Conservation (phyloP, 75 land plant species). For the Ceratopteris richardii region DNA sequence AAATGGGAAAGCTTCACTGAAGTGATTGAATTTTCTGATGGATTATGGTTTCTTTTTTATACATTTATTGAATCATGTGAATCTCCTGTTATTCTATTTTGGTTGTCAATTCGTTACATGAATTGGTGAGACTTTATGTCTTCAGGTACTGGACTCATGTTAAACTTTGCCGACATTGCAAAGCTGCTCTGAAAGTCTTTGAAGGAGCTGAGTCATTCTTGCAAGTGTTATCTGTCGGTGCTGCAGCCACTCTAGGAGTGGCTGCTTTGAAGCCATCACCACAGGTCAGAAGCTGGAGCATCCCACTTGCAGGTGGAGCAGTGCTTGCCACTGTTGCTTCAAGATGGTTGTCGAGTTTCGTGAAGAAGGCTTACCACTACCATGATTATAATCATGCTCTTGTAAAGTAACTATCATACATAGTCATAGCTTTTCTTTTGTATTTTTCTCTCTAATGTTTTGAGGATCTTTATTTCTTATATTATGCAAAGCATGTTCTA, state of each 20-base stretch:
- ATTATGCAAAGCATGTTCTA: no score
- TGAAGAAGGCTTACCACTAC: constrained; percentile 71
- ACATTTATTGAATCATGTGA: no score
- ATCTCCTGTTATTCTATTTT: no score
- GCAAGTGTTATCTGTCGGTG: constrained; percentile 44
- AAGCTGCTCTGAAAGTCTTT: constrained; percentile 41
- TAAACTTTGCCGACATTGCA: constrained; percentile 60
- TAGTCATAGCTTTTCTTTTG: no score
- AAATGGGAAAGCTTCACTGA: no score
- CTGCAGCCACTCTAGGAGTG: constrained; percentile 52
- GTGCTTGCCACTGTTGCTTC: constrained; percentile 49
- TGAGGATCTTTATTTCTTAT: no score
- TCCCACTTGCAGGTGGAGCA: constrained; percentile 35
- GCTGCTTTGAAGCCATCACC: constrained; percentile 27
- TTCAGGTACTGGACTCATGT: constrained; percentile 80
- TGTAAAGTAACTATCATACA: constrained; percentile 8
- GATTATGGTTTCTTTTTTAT: no score
- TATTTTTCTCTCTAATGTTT: no score
- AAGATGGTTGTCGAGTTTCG: constrained; percentile 62
- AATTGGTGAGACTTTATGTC: background rate
- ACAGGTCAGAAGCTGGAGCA: constrained; percentile 10
- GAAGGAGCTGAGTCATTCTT: constrained; percentile 41
- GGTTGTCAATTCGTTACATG: no score
- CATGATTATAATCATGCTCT: constrained; percentile 88
- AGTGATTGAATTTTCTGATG: no score